phyloP scores from a whole-genome alignment of 2,329 filamentous ascomycete species.

The Ophiocordyceps australis region DNA sequence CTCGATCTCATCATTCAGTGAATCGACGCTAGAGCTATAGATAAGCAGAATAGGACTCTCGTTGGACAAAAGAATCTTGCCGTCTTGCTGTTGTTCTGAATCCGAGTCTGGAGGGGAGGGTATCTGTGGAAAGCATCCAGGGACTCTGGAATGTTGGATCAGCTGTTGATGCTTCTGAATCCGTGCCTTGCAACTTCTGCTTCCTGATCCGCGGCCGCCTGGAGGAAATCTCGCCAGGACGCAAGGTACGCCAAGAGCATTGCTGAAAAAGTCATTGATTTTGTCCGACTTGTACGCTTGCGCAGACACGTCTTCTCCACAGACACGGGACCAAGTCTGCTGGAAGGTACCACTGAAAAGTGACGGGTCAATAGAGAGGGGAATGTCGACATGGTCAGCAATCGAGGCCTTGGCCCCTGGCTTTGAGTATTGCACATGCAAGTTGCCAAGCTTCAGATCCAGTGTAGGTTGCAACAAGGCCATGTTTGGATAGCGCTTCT shows the following conservation, averaged over 20 bases:
- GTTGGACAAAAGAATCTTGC: slow-evolving; percentile 66
- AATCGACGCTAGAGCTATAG: slow-evolving; percentile 60
- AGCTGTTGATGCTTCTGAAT: slow-evolving; percentile 37
- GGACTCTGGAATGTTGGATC: slow-evolving; percentile 14
- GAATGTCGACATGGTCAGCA: slow-evolving; percentile 24
- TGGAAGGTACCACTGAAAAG: slow-evolving; percentile 26
- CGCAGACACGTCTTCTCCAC: slow-evolving; percentile 59
- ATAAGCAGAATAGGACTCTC: slow-evolving; percentile 86
- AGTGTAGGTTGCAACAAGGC: slow-evolving; percentile 59
- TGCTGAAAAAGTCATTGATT: slow-evolving; percentile 63
- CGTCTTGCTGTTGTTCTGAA: slow-evolving; percentile 18
- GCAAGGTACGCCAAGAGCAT: slow-evolving; percentile 60
- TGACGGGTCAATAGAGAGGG: slow-evolving; percentile 49
- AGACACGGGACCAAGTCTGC: slow-evolving; percentile 47
- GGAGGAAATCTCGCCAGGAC: slow-evolving; percentile 70
- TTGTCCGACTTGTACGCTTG: slow-evolving; percentile 48
- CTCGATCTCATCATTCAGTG: slow-evolving; percentile 56
- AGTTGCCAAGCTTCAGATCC: slow-evolving; percentile 47
- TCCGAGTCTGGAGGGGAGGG: slow-evolving; percentile 41
- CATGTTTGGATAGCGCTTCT: slow-evolving; percentile 82
- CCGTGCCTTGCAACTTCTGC: slow-evolving; percentile 55
- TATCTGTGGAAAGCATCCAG: slow-evolving; percentile 33
- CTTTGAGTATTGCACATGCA: slow-evolving; percentile 40
- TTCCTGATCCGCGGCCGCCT: slow-evolving; percentile 36
- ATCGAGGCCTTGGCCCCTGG: background rate